Conservation (phyloP, 78 protist species). For the Dictyostelium purpureum region DNA sequence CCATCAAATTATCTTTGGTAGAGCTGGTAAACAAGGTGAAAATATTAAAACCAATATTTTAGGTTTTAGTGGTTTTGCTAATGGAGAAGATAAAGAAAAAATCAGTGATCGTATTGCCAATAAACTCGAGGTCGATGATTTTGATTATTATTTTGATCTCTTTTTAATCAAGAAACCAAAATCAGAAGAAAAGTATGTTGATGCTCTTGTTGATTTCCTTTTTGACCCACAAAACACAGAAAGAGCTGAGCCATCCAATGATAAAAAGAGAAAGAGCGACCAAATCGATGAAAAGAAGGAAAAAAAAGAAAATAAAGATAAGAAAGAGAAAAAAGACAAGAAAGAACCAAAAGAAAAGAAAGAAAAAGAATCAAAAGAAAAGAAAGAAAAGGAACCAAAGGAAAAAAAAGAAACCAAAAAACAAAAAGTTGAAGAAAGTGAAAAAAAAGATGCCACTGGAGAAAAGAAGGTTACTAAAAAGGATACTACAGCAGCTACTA, state of each 20-base stretch:
- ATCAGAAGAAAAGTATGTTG: too few relatives aligned
- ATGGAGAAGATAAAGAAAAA: neutral
- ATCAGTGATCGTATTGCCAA: neutral
- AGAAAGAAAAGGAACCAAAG: neutral
- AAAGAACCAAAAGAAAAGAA: neutral
- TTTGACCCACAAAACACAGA: too few relatives aligned
- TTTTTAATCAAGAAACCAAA: neutral
- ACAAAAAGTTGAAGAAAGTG: neutral
- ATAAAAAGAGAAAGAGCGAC: too few relatives aligned
- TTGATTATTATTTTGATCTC: too few relatives aligned
- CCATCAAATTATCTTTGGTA: slow-evolving; percentile 17
- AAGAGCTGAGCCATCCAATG: too few relatives aligned
- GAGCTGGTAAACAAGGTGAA: slow-evolving; percentile 12
- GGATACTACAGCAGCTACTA: neutral
- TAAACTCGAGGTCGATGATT: neutral
- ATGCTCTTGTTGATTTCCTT: too few relatives aligned
- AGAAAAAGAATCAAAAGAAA: neutral
- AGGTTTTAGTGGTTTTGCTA: neutral
- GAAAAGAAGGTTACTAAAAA: neutral
- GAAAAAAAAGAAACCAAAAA: slow-evolving; percentile 8
- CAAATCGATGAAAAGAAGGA: too few relatives aligned
- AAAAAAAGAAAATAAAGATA: neutral
- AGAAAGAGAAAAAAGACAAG: neutral
- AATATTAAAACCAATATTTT: slow-evolving; percentile 3
- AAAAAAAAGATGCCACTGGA: neutral